Conservation (phyloP, 495 filamentous ascomycete species). For the Ramalina peruviana region DNA sequence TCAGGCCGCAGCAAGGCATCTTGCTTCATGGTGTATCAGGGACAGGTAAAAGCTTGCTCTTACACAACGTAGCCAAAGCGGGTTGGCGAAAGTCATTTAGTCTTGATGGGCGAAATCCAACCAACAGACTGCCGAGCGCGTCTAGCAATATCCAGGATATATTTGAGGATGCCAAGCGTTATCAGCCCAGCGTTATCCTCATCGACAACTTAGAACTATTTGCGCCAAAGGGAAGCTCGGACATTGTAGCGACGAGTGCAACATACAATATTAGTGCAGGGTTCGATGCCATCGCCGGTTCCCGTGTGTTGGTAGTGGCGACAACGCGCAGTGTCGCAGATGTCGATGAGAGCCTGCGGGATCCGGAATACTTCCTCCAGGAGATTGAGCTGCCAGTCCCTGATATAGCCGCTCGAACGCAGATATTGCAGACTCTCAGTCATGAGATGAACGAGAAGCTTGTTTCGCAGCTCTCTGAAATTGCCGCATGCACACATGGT, state of each 20-base stretch:
- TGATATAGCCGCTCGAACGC: conserved; percentile 50
- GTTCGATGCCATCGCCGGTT: conserved; percentile 29
- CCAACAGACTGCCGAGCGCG: conserved; percentile 25
- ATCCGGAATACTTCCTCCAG: conserved; percentile 46
- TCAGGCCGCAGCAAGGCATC: conserved; percentile 31
- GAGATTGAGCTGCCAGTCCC: conserved; percentile 77
- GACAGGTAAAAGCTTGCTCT: conserved; percentile 64
- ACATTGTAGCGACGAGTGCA: background rate
- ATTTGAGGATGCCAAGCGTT: conserved; percentile 56
- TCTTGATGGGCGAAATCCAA: conserved; percentile 40
- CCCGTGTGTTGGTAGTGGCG: conserved; percentile 52
- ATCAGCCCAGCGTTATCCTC: conserved; percentile 68
- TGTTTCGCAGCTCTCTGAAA: conserved; percentile 25
- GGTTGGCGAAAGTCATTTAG: conserved; percentile 54
- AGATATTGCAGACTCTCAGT: conserved; percentile 50
- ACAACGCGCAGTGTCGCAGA: conserved; percentile 58
- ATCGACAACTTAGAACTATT: conserved; percentile 60
- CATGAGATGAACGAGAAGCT: conserved; percentile 1
- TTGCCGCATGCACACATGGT: conserved; percentile 50
- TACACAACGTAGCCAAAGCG: conserved; percentile 49
- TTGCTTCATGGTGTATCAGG: conserved; percentile 73
- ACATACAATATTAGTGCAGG: conserved; percentile 28
- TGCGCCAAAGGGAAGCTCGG: no score
- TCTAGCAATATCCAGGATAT: conserved; percentile 42
- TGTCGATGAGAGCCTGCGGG: conserved; percentile 59